phyloP scores from a whole-genome alignment of 208 protist species.

The Crithidia acanthocephali region DNA sequence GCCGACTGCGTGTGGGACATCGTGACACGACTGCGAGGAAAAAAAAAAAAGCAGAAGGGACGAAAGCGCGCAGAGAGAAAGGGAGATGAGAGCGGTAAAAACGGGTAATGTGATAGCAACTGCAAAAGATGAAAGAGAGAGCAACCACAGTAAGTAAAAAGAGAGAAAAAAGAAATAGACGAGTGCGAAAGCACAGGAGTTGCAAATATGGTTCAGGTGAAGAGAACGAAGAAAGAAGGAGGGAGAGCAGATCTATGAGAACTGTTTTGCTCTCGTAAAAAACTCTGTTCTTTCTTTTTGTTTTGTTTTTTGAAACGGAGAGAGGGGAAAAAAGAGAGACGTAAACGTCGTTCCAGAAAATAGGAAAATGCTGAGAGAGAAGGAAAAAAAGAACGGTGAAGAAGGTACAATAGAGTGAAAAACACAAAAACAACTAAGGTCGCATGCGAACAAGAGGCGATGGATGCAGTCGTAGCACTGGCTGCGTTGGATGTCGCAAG shows the following conservation, averaged over 20 bases:
- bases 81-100: neutral
- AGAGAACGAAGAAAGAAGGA: too few species aligned
- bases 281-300: too few species aligned
- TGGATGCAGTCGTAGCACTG: too few species aligned
- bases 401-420: conserved; percentile 16
- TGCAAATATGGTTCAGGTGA: too few species aligned
- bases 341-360: neutral
- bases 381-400: conserved; percentile 9
- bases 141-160: too few species aligned
- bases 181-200: neutral
- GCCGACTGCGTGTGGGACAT: conserved; percentile 16
- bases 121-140: too few species aligned
- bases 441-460: neutral
- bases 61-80: conserved; percentile 9
- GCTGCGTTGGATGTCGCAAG: too few species aligned
- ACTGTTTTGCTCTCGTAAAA: too few species aligned
- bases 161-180: too few species aligned
- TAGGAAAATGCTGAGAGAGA: conserved; percentile 2
- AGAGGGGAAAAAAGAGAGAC: too few species aligned
- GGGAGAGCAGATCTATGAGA: too few species aligned
- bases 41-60: conserved; percentile 11
- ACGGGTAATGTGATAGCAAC: too few species aligned
- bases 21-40: neutral
- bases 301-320: neutral
- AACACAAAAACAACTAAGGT: neutral